Evolutionary conservation across 2,329 filamentous ascomycete species (phyloP).

Genomic region (Fusarium humuli): DNA sequence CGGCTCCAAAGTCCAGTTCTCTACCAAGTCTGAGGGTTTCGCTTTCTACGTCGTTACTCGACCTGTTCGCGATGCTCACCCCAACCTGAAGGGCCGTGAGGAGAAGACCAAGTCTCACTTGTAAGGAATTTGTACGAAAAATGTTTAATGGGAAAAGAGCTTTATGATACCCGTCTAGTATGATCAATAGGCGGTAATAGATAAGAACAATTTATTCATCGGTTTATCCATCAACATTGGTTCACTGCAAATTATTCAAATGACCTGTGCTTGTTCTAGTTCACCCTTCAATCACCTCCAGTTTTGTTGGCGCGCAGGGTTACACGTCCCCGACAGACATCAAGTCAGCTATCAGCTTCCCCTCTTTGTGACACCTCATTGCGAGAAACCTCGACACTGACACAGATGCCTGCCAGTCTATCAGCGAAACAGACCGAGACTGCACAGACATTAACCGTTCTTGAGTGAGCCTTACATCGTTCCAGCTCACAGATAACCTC

Average conservation of each 20-base stretch:
- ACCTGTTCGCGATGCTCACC: constrained; percentile 39
- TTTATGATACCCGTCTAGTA: constrained; percentile 3
- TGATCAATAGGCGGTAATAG: constrained; percentile 13
- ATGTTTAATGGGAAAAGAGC: background rate
- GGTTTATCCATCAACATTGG: background rate
- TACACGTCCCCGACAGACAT: background rate
- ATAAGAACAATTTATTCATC: background rate
- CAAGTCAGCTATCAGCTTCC: no score
- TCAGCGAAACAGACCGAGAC: background rate
- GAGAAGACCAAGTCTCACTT: constrained; percentile 39
- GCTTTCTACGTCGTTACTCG: constrained; percentile 45
- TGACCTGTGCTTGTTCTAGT: fast-evolving
- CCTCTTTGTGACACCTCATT: background rate
- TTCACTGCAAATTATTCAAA: fast-evolving
- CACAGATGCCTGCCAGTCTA: fast-evolving
- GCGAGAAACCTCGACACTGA: background rate
- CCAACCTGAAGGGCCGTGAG: constrained; percentile 40
- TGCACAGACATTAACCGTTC: background rate
- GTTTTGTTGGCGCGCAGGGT: fast-evolving
- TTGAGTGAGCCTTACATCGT: fast-evolving
- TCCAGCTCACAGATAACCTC: fast-evolving
- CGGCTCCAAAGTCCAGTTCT: constrained; percentile 46
- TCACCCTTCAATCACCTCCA: fast-evolving
- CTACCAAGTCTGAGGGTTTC: constrained; percentile 41
- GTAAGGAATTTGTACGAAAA: background rate